Conservation (phyloP, 495 filamentous ascomycete species). For the Trichoderma orchidacearum region DNA sequence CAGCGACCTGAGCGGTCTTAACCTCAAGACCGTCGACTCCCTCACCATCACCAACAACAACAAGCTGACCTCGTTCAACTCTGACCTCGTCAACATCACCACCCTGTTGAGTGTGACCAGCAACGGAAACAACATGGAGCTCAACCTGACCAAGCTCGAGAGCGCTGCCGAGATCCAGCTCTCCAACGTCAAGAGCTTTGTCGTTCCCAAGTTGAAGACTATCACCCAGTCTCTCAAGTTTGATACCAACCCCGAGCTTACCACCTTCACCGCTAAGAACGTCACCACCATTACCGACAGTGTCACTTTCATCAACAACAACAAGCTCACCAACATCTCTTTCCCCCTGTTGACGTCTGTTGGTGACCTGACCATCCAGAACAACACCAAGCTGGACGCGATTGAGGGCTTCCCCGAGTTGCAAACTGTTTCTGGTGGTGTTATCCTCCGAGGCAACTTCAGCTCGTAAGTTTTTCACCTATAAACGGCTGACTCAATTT, state of each 20-base stretch:
- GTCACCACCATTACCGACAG: constrained; percentile 54
- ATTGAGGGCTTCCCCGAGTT: constrained; percentile 56
- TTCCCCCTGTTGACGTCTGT: constrained; percentile 53
- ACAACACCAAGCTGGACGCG: constrained; percentile 60
- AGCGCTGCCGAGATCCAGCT: constrained; percentile 77
- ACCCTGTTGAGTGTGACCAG: constrained; percentile 51
- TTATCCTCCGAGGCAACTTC: constrained; percentile 83
- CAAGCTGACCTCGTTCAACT: constrained; percentile 51
- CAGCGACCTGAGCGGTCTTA: constrained; percentile 60
- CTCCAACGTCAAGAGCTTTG: constrained; percentile 63
- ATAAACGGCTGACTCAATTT: neutral
- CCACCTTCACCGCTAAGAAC: constrained; percentile 57
- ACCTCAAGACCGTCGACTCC: constrained; percentile 43
- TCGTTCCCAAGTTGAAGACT: constrained; percentile 58
- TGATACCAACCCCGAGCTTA: constrained; percentile 61
- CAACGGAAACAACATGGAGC: constrained; percentile 41
- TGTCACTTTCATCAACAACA: constrained; percentile 71
- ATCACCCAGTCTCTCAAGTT: constrained; percentile 75
- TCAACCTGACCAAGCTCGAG: constrained; percentile 61
- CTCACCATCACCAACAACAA: constrained; percentile 77
- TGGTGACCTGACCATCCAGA: constrained; percentile 71
- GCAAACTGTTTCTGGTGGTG: constrained; percentile 59
- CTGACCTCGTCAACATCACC: constrained; percentile 57
- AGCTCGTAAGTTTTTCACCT: constrained; percentile 45
- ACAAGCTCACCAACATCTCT: constrained; percentile 59